These are phyloP conservation scores for Huntiella bhutanensis DNA, from an alignment of 2,329 filamentous ascomycete species.

Conservation along the genomic window DNA sequence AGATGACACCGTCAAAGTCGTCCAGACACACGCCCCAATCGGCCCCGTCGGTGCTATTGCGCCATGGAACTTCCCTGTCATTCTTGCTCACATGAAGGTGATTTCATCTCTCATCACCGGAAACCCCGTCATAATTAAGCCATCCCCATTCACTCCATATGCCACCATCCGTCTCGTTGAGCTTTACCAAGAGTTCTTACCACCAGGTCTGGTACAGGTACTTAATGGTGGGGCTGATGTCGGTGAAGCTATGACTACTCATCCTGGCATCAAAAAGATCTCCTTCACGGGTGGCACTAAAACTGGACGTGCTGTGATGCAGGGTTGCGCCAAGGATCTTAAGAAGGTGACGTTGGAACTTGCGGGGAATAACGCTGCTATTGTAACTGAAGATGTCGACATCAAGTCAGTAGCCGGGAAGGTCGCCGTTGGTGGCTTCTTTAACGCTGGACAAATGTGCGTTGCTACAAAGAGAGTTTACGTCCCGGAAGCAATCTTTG, in stretches of 20 bases:
- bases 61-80: conserved; percentile 39
- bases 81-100: conserved; percentile 33
- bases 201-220: conserved; percentile 42
- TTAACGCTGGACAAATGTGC: conserved; percentile 30
- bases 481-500: conserved; percentile 40
- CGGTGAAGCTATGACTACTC: conserved; percentile 38
- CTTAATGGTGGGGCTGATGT: conserved; percentile 41
- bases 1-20: conserved; percentile 16
- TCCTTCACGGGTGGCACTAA: conserved; percentile 42
- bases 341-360: conserved; percentile 44
- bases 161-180: conserved; percentile 40
- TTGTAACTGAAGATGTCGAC: conserved; percentile 38
- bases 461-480: conserved; percentile 36
- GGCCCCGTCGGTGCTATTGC: conserved; percentile 28
- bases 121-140: conserved; percentile 36
- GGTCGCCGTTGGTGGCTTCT: conserved; percentile 31
- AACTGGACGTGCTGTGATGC: conserved; percentile 43
- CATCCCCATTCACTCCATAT: conserved; percentile 39
- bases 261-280: conserved; percentile 42
- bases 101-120: conserved; percentile 37
- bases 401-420: conserved; percentile 20
- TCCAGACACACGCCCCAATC: conserved; percentile 21
- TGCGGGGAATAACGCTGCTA: conserved; percentile 42
- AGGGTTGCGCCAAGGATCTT: conserved; percentile 33
- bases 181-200: conserved; percentile 36